These are phyloP conservation scores for Bombardia bombarda DNA, from an alignment of 495 filamentous ascomycete genomes.

Conservation along the genomic window DNA sequence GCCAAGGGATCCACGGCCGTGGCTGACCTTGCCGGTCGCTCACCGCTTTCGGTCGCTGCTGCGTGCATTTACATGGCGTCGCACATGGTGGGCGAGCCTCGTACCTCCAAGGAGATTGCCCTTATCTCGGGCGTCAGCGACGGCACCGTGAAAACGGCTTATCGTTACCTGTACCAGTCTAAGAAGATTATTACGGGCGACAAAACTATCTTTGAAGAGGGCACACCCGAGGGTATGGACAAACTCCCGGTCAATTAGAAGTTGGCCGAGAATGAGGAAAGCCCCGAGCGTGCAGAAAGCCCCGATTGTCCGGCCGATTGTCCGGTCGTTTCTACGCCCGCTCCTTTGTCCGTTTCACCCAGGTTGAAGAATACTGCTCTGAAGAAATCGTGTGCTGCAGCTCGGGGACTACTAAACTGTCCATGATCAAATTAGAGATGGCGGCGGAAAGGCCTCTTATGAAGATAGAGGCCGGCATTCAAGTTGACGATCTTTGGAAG, in stretches of 20 bases:
- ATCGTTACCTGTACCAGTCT: slow-evolving; percentile 73
- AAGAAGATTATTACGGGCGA: slow-evolving; percentile 62
- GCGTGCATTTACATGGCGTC: slow-evolving; percentile 95
- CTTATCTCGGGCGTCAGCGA: slow-evolving; percentile 80
- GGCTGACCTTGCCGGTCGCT: slow-evolving; percentile 81
- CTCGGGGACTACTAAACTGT: too few relatives aligned
- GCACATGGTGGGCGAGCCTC: slow-evolving; percentile 69
- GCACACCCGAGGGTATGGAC: slow-evolving; percentile 53
- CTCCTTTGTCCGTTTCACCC: too few relatives aligned
- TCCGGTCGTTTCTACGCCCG: too few relatives aligned
- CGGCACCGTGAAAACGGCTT: slow-evolving; percentile 90
- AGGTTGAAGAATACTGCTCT: too few relatives aligned
- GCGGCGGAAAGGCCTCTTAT: too few relatives aligned
- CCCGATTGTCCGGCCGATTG: too few relatives aligned
- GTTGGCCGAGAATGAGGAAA: too few relatives aligned
- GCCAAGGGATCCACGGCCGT: slow-evolving; percentile 64
- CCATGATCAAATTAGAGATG: too few relatives aligned
- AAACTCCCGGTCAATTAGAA: slow-evolving; percentile 50
- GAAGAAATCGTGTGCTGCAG: too few relatives aligned
- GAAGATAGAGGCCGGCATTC: too few relatives aligned
- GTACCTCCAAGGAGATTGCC: slow-evolving; percentile 77
- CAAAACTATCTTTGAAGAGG: slow-evolving; percentile 59
- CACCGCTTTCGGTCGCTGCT: slow-evolving; percentile 86
- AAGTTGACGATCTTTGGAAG: too few relatives aligned
- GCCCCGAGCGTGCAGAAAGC: too few relatives aligned